Conservation (phyloP, 2,329 filamentous ascomycete species). For the Fusarium liriodendri region DNA sequence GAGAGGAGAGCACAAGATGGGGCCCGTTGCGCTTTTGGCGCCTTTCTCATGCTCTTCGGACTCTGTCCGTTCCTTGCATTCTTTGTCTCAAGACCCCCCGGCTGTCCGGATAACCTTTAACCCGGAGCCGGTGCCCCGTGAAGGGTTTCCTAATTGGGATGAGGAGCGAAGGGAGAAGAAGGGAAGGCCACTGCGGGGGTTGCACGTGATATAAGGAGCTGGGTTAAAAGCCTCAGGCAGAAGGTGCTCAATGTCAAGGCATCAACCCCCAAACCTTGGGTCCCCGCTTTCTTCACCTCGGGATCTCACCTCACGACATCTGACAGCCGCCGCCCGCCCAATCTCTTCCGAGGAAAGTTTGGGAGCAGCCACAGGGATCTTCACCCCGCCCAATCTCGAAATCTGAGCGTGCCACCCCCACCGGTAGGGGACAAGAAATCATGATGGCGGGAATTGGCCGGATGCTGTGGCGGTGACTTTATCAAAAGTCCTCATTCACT, state of each 20-base stretch:
- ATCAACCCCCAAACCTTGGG: constrained; percentile 25
- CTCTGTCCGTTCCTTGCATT: constrained; percentile 24
- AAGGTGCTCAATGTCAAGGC: not conserved
- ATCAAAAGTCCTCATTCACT: constrained; percentile 12
- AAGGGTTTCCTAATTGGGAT: not conserved
- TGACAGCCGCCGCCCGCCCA: not conserved
- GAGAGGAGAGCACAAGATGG: constrained; percentile 13
- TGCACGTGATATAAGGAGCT: constrained; percentile 7
- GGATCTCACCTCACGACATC: constrained; percentile 26
- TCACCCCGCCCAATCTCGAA: constrained; percentile 36
- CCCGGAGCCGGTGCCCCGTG: constrained; percentile 17
- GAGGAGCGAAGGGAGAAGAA: not conserved
- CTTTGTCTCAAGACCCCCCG: constrained; percentile 6
- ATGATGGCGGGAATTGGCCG: constrained; percentile 20
- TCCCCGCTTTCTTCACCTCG: constrained; percentile 17
- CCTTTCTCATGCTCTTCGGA: constrained; percentile 15
- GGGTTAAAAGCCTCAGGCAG: constrained; percentile 1
- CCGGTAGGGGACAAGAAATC: constrained; percentile 22
- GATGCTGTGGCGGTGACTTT: not conserved
- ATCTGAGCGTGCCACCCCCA: constrained; percentile 43
- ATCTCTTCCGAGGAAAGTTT: not conserved
- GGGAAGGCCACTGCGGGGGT: not conserved
- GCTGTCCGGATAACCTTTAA: constrained; percentile 28
- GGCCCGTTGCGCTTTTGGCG: constrained; percentile 7
- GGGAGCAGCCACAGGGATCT: not conserved